Evolutionary conservation across 352 stramenopile species (phyloP).

Genomic region (Aphanomyces stellatus): DNA sequence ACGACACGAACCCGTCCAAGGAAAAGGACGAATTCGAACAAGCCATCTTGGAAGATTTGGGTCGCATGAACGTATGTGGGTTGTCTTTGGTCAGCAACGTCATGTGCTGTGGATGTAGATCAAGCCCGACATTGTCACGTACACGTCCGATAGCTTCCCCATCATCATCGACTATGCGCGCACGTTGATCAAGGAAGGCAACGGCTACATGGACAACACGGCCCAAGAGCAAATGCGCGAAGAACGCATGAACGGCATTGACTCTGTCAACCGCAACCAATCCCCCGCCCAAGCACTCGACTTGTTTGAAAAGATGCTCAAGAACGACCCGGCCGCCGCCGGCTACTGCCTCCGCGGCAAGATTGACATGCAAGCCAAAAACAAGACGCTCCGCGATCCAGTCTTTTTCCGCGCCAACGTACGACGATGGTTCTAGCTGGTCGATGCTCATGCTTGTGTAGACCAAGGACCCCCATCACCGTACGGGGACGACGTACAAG

Average conservation of each 20-base stretch:
- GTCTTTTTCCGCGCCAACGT: constrained; percentile 82
- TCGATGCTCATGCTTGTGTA: constrained; percentile 1
- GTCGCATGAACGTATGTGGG: constrained; percentile 50
- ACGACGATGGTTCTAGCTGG: not conserved
- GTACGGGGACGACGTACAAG: constrained; percentile 94
- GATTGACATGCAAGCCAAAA: constrained; percentile 91
- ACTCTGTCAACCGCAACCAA: constrained; percentile 89
- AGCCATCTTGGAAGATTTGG: constrained; percentile 89
- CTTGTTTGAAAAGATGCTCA: constrained; percentile 96
- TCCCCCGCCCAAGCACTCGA: constrained; percentile 76
- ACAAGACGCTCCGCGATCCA: constrained; percentile 82
- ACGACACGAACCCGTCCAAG: constrained; percentile 99
- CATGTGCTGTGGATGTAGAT: constrained; percentile 24
- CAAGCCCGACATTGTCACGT: constrained; percentile 79
- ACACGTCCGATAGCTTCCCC: constrained; percentile 98
- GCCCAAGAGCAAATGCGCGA: constrained; percentile 96
- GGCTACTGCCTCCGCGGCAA: constrained; percentile 87
- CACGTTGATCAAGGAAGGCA: constrained; percentile 91
- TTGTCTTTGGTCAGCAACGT: not conserved
- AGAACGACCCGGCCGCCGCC: constrained; percentile 71
- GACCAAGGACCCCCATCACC: constrained; percentile 66
- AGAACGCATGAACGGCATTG: constrained; percentile 90
- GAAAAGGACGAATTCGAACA: constrained; percentile 99
- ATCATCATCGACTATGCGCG: constrained; percentile 92
- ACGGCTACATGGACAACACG: constrained; percentile 99